Conservation (phyloP, 2,329 filamentous ascomycete species). For the Sporothrix inflata region DNA sequence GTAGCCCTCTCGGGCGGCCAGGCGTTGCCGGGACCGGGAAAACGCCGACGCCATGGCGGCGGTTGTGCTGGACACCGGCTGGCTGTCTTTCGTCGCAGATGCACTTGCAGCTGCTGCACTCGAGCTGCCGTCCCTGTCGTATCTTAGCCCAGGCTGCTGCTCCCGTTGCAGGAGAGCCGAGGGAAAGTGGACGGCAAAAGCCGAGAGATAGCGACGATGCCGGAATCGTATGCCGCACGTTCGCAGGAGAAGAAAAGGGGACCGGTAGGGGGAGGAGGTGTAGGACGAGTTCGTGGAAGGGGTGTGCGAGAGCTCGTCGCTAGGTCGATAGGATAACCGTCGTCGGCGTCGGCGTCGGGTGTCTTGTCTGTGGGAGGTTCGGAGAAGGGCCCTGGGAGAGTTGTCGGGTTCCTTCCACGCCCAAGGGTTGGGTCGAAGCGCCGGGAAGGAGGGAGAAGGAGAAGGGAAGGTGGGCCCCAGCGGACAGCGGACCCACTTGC, state of each 20-base stretch:
- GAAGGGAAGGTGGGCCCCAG: not conserved
- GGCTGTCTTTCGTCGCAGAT: slow-evolving; percentile 34
- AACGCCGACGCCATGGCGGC: slow-evolving; percentile 38
- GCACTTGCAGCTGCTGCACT: not conserved
- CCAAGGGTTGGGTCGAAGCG: slow-evolving; percentile 1
- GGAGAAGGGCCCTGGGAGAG: slow-evolving; percentile 28
- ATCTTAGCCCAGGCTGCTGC: slow-evolving; percentile 1
- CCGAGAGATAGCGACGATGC: slow-evolving; percentile 16
- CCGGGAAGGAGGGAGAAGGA: slow-evolving; percentile 7
- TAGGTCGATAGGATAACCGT: not conserved
- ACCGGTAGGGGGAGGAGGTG: not conserved
- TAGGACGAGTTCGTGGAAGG: not conserved
- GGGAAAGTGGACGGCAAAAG: slow-evolving; percentile 9
- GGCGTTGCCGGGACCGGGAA: slow-evolving; percentile 40
- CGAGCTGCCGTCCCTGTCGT: not conserved
- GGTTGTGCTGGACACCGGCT: slow-evolving; percentile 29
- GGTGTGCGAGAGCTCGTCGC: not conserved
- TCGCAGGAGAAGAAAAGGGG: not conserved
- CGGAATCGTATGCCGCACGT: not conserved
- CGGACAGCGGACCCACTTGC: slow-evolving; percentile 13
- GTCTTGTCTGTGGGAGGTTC: not conserved
- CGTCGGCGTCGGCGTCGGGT: not conserved
- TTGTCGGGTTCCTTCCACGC: slow-evolving; percentile 40
- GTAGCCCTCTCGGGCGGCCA: slow-evolving; percentile 55
- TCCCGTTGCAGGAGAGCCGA: slow-evolving; percentile 4